These are phyloP conservation scores for Pseudohalonectria lignicola DNA, from an alignment of 2,329 filamentous ascomycete species.

Conservation along the genomic window DNA sequence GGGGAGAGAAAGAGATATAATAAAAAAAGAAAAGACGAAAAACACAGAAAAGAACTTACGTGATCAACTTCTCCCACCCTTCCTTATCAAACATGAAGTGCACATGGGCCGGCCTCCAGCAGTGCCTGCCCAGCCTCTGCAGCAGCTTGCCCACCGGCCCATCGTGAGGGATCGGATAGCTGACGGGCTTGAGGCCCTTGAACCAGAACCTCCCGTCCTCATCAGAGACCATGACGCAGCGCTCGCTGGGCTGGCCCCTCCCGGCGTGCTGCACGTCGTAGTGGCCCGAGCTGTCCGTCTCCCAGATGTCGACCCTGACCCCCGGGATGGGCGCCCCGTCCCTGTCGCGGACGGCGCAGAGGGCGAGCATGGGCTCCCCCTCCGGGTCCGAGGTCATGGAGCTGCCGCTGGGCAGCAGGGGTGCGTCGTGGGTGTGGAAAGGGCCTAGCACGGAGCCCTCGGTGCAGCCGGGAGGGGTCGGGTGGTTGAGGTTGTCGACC, in stretches of 20 bases:
- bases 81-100: conserved; percentile 83
- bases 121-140: conserved; percentile 56
- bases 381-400: conserved; percentile 57
- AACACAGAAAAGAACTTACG: conserved; percentile 41
- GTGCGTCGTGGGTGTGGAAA: conserved; percentile 73
- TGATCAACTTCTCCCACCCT: conserved; percentile 71
- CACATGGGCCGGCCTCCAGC: conserved; percentile 67
- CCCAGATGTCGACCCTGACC: conserved; percentile 75
- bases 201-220: conserved; percentile 73
- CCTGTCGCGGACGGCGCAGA: conserved; percentile 62
- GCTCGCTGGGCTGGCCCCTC: conserved; percentile 54
- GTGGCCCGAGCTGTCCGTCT: conserved; percentile 68
- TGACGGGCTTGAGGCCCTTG: conserved; percentile 71
- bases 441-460: conserved; percentile 75
- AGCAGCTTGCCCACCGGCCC: conserved; percentile 71
- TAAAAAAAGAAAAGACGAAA: not conserved
- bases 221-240: conserved; percentile 55
- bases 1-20: not conserved
- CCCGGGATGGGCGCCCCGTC: conserved; percentile 48
- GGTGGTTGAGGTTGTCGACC: conserved; percentile 75
- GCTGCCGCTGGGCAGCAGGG: conserved; percentile 41
- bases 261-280: conserved; percentile 73
- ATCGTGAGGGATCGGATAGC: conserved; percentile 77
- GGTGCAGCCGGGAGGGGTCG: conserved; percentile 58
- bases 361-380: conserved; percentile 58